Evolutionary conservation across 768 basidiomycete species (phyloP), one percentile per base, ranked within the genome.

Genomic region (Amanita fuliginea): DNA sequence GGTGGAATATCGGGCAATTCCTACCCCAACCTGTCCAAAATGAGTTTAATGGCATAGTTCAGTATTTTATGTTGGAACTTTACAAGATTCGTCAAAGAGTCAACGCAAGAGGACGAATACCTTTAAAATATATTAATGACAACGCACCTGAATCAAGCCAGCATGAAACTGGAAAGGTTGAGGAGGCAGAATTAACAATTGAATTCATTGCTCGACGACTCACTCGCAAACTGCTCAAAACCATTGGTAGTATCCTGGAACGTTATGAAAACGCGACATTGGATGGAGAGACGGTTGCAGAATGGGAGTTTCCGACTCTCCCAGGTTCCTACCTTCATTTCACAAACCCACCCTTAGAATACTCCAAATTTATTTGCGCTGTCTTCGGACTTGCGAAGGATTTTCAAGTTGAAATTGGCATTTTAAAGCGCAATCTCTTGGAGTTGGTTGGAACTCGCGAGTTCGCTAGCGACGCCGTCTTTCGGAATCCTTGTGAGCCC

Each of bases 1-100:
- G 80, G 46, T 98, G 94, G 94, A 97, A 98, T 61, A 89, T 97
- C 54, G 75, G 82, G 53, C 73, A 76, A 1, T 97, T 96, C 72
- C 78, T 99, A 6, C 94, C 96, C 0, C 78, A 76, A 0, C 81
- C 81, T 8, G 71, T 94, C 34, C 94, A 92, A 59, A 66, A 71
- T 10, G 80, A 91, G 56, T 96, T 98, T 57, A 72, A 73, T 40
- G 58, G 73, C 3, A 73, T 81, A 40, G 67, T 97, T 37, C 86
- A 86, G 42, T 83, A 77, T 60, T 97, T 89, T 70, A 82, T 97
- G 46, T 70, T 88, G 53, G 88, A 92, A 55, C 70, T 95, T 54
- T 94, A 83, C 70, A 80, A 77, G 58, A 76, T 84, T 45, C 76
- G 79, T 54, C 81, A 83, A 54, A 77, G 78, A 60, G 65, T 71